Percentiles rank a stretch among this genome's conserved stretches.
phyloP scores from a whole-genome alignment of 2,329 filamentous ascomycete genomes.

The Ophidiomyces ophidiicola region DNA sequence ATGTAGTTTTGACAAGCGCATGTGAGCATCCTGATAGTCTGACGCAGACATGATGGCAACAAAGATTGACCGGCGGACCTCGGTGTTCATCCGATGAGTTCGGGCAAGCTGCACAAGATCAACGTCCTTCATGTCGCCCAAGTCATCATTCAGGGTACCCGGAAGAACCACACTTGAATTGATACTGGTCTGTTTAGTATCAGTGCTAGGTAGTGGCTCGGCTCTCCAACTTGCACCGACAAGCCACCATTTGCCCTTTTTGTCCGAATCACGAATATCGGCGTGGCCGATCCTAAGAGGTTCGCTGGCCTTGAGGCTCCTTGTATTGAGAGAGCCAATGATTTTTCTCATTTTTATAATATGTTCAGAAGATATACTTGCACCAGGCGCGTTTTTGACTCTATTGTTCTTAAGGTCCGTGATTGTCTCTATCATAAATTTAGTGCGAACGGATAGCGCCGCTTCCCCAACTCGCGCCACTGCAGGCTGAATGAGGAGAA shows the following conservation, averaged over 20 bases:
- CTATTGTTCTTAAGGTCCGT: conserved; percentile 91
- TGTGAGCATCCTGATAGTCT: conserved; percentile 72
- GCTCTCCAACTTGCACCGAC: conserved; percentile 80
- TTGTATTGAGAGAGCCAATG: conserved; percentile 60
- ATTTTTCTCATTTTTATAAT: conserved; percentile 80
- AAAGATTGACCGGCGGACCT: conserved; percentile 82
- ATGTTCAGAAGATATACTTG: conserved; percentile 64
- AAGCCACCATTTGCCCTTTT: conserved; percentile 95
- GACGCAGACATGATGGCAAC: conserved; percentile 74
- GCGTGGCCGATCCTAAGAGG: conserved; percentile 68
- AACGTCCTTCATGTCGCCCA: conserved; percentile 37
- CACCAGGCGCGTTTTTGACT: conserved; percentile 62
- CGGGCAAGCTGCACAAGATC: conserved; percentile 64
- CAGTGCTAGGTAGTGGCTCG: conserved; percentile 24
- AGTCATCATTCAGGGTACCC: conserved; percentile 26
- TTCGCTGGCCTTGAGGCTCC: conserved; percentile 56
- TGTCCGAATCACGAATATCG: conserved; percentile 73
- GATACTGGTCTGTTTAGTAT: conserved; percentile 14
- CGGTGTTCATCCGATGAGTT: conserved; percentile 75
- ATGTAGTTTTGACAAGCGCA: conserved; percentile 65
- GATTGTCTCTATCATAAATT: conserved; percentile 96
- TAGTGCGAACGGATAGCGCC: conserved; percentile 73
- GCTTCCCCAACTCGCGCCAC: conserved; percentile 55
- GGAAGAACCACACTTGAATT: conserved; percentile 8
- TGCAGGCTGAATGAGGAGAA: conserved; percentile 62